These are phyloP conservation scores for Paramecium biaurelia DNA, from an alignment of 73 alveolate genomes.

Conservation along the genomic window DNA sequence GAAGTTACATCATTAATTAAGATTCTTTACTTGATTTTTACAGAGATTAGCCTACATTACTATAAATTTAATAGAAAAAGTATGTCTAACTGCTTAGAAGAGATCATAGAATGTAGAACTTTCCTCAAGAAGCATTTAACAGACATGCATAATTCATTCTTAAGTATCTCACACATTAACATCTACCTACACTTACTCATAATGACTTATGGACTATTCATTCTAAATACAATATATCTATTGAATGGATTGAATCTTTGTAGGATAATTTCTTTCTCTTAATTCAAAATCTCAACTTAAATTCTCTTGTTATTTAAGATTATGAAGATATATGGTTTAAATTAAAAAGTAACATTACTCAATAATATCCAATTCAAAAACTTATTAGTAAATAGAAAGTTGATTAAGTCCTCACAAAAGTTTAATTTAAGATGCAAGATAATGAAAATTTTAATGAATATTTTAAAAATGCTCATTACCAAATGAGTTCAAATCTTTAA, in stretches of 20 bases:
- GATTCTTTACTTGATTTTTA: not conserved
- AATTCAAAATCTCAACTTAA: not conserved
- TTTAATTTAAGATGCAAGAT: not conserved
- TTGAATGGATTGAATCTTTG: slow-evolving; percentile 1
- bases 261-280: not conserved
- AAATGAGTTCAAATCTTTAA: not conserved
- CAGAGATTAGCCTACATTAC: not conserved
- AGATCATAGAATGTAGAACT: not conserved
- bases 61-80: not conserved
- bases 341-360: not conserved
- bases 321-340: slow-evolving; percentile 14
- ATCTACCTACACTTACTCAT: not conserved
- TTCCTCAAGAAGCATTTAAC: not conserved
- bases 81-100: not conserved
- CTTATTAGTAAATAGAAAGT: not conserved
- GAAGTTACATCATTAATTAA: not conserved
- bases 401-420: not conserved
- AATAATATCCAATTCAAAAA: not conserved
- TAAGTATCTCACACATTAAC: not conserved
- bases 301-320: not conserved
- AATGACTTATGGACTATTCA: not conserved
- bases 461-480: not conserved
- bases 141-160: not conserved
- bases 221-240: not conserved
- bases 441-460: slow-evolving; percentile 2